Evolutionary conservation across 768 basidiomycete species (phyloP), one percentile per base, ranked within the genome.

Genomic region (Atractiella rhizophila): DNA sequence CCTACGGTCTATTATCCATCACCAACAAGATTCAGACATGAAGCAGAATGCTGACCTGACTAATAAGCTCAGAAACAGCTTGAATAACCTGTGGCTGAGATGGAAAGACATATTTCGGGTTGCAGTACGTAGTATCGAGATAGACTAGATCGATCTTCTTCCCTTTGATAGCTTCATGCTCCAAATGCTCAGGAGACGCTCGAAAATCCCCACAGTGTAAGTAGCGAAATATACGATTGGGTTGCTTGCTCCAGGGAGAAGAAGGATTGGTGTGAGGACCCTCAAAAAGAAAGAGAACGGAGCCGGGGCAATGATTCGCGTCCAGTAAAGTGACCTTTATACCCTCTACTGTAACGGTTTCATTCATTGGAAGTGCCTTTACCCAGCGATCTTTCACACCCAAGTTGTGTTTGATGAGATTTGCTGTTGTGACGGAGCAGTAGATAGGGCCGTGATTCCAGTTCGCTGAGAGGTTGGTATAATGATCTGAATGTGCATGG

Each of bases 401-500:
- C 5, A 98, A 70, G 70, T 88, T 86, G 55, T 83, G 77, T 23
- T 73, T 67, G 49, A 98, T 82, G 12, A 98, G 63, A 48, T 81
- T 88, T 12, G 81, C 83, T 1, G 91, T 98, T 73, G 65, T 66
- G 57, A 28, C 43, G 4, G 88, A 96, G 59, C 86, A 96, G 60
- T 98, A 98, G 23, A 98, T 91, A 1, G 80, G 82, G 0, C 91
- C 88, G 43, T 67, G 69, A 44, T 71, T 73, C 91, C 91, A 98
- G 29, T 64, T 72, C 1, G 76, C 70, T 1, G 79, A 75, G 2
- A 98, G 64, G 51, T 78, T 86, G 0, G 91, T 91, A 54, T 91
- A 94, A 51, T 88, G 85, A 57, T 94, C 83, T 4, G 83, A 88
- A 59, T 98, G 91, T 0, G 88, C 88, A 54, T 96, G 88, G 8